These are phyloP conservation scores for Colletotrichum viniferum DNA, from an alignment of 2,329 filamentous ascomycete genomes.

Conservation along the genomic window DNA sequence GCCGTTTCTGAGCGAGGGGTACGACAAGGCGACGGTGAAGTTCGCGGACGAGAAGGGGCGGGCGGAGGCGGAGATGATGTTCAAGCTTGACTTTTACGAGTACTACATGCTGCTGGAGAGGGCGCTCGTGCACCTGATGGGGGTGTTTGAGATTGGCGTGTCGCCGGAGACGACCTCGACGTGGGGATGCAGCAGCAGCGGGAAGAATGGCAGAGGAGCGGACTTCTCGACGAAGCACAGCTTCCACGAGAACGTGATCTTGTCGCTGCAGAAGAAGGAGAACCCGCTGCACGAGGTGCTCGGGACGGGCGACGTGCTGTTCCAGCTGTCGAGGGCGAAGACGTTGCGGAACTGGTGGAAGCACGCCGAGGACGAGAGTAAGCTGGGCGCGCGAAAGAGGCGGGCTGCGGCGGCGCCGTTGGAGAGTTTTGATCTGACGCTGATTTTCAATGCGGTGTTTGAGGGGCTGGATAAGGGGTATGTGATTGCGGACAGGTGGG, in stretches of 20 bases:
- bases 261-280: conserved; percentile 58
- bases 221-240: conserved; percentile 29
- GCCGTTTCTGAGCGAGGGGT: conserved; percentile 61
- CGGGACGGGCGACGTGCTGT: conserved; percentile 57
- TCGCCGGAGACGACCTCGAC: conserved; percentile 39
- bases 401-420: conserved; percentile 41
- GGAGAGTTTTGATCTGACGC: conserved; percentile 64
- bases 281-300: conserved; percentile 63
- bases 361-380: conserved; percentile 56
- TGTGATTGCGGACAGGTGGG: conserved; percentile 50
- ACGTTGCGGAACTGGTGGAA: conserved; percentile 77
- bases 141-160: conserved; percentile 65
- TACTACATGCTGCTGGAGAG: conserved; percentile 77
- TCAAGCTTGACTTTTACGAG: conserved; percentile 80
- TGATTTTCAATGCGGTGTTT: conserved; percentile 63
- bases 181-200: neutral
- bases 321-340: conserved; percentile 69
- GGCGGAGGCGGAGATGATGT: conserved; percentile 67
- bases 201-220: neutral
- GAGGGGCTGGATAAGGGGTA: conserved; percentile 64
- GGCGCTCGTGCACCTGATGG: conserved; percentile 70
- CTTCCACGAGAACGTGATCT: conserved; percentile 74
- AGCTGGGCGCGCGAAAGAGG: conserved; percentile 1
- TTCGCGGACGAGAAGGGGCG: conserved; percentile 36
- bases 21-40: conserved; percentile 50